A percentile compares a stretch with the other conserved stretches of the same genome.
Evolutionary conservation across 805 yeast genomes (phyloP).

Genomic region (Sugiyamaella qingdaonensis): DNA sequence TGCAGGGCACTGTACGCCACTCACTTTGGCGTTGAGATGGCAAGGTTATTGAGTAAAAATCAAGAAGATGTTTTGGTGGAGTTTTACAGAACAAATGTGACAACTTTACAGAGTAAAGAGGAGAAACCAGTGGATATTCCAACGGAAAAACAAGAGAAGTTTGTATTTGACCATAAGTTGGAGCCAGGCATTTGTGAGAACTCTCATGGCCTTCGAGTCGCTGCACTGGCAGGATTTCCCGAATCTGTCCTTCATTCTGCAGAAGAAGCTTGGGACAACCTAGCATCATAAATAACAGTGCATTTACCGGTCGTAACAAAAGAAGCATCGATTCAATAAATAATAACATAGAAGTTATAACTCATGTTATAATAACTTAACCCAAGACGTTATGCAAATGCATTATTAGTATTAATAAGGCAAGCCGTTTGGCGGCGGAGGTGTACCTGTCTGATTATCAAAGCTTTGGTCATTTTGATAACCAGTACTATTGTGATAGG

Average conservation of each 20-base stretch:
- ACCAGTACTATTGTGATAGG: not conserved
- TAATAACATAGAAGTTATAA: too few species aligned
- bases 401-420: not conserved
- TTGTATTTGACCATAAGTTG: constrained; percentile 49
- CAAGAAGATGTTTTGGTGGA: constrained; percentile 21
- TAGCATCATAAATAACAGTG: not conserved
- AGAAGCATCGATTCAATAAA: not conserved
- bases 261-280: constrained; percentile 15
- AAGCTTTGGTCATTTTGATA: not conserved
- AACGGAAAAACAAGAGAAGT: constrained; percentile 14
- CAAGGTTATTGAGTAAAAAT: constrained; percentile 36
- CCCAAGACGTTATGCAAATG: not conserved
- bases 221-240: constrained; percentile 78
- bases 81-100: constrained; percentile 17
- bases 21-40: constrained; percentile 63
- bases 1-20: constrained; percentile 87
- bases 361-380: not conserved
- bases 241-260: constrained; percentile 53
- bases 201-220: constrained; percentile 75
- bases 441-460: not conserved
- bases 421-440: not conserved
- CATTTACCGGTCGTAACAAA: not conserved
- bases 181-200: constrained; percentile 64
- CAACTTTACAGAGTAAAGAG: not conserved
- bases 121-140: not conserved